Evolutionary conservation across 371 early-diverging fungal genomes (phyloP), one percentile per base, ranked within the genome.

Genomic region (Chytridiales sp.): DNA sequence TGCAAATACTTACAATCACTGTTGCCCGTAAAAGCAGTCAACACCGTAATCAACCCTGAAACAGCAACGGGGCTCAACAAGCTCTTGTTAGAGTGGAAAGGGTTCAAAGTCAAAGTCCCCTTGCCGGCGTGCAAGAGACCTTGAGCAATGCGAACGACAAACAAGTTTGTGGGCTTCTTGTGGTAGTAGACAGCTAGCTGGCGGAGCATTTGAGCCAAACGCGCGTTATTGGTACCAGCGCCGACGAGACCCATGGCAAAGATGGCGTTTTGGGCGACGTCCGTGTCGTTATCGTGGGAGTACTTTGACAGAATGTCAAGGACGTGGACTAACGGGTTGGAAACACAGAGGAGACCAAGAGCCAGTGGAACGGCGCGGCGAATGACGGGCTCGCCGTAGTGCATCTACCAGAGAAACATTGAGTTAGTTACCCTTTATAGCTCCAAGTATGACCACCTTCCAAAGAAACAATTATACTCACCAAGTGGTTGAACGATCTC

Each of bases 151-250:
- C 98, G 89, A 41, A 98, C 93, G 69, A 93, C 81, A 61, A 95
- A 95, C 70, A 96, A 80, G 54, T 88, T 84, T 62, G 91, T 89
- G 4, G 93, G 82, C 64, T 98, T 96, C 74, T 97, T 98, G 74
- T 94, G 87, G 72, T 97, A 94, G 80, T 92, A 97, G n/a, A 90
- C 84, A 21, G 95, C 97, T 30, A 98, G 82, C 67, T 96, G 94
- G 55, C 99, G 84, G 56, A 99, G 76, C 87, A 98, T 94, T 75
- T 97, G 95, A 31, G 94, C 95, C 38, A 99, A 81, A 38, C 98
- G 87, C 3, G 99, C 95, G 74, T 98, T 98, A 81, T 99, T 98
- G n/a, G 99, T 99, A 51, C 99, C 99, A 2, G 98, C 98, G 35
- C 99, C 98, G 19, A 99, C 92, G 49, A 99, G 72, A 48, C 99